These are phyloP conservation scores for Phylloporus scabripes DNA, from an alignment of 768 basidiomycete species.

Conservation along the genomic window DNA sequence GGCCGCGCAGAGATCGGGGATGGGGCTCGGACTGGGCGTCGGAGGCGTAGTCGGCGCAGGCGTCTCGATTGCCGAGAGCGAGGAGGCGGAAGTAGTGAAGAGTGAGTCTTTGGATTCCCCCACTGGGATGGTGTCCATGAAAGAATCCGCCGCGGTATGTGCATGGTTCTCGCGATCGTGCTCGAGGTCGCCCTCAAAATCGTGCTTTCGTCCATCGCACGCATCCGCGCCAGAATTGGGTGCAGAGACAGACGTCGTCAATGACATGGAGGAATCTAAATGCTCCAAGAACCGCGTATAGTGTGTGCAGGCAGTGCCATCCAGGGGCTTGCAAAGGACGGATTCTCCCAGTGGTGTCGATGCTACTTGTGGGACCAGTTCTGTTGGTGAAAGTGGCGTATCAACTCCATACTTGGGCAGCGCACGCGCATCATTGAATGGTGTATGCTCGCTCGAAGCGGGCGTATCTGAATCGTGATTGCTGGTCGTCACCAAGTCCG, in stretches of 20 bases:
- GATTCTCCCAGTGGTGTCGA: conserved; percentile 11
- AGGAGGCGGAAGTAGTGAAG: conserved; percentile 24
- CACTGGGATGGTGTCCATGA: conserved; percentile 8
- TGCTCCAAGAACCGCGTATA: conserved; percentile 24
- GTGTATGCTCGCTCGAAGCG: conserved; percentile 10
- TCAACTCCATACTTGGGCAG: conserved; percentile 16
- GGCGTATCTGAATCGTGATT: conserved; percentile 8
- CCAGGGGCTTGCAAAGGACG: too few species aligned
- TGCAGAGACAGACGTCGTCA: conserved; percentile 6
- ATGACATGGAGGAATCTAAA: conserved; percentile 11
- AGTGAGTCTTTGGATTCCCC: conserved; percentile 28
- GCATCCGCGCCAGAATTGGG: conserved; percentile 7
- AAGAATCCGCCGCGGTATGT: not conserved
- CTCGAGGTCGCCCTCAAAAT: not conserved
- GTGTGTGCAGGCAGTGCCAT: not conserved
- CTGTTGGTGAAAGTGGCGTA: conserved; percentile 6
- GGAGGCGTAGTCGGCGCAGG: conserved; percentile 25
- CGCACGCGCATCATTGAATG: conserved; percentile 18
- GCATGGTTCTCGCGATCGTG: not conserved
- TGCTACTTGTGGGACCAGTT: conserved; percentile 4
- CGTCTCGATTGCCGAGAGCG: conserved; percentile 17
- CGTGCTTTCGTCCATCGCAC: not conserved
- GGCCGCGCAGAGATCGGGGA: not conserved
- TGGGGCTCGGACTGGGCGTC: conserved; percentile 15
- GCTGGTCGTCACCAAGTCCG: conserved; percentile 10